Evolutionary conservation across 2,329 filamentous ascomycete species (phyloP).

Genomic region (Mycosphaerella sp.): DNA sequence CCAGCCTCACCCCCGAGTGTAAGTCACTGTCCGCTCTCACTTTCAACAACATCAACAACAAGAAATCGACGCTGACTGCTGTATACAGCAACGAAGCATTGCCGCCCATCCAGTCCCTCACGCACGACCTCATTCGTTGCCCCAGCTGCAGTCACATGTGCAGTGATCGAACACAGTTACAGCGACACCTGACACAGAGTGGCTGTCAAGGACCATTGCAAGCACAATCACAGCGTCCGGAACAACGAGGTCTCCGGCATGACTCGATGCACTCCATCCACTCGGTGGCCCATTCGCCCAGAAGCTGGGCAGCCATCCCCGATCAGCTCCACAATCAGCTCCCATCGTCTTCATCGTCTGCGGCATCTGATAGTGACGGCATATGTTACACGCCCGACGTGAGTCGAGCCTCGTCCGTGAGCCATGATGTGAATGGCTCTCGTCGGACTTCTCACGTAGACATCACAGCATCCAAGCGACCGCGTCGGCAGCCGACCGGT

Average conservation of each 20-base stretch:
- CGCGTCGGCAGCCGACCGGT: not conserved
- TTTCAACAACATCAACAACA: not conserved
- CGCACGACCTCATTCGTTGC: not conserved
- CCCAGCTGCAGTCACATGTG: not conserved
- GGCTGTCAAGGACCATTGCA: not conserved
- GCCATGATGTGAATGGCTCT: not conserved
- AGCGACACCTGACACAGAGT: not conserved
- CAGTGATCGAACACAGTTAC: not conserved
- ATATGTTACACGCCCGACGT: conserved; percentile 13
- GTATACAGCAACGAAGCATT: not conserved
- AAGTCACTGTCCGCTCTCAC: not conserved
- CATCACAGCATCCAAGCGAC: not conserved
- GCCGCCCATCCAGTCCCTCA: conserved; percentile 1
- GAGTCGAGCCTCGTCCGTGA: conserved; percentile 13
- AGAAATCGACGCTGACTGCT: not conserved
- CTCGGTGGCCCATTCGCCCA: not conserved
- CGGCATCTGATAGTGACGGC: conserved; percentile 10
- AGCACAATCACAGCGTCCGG: not conserved
- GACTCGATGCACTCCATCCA: conserved; percentile 4
- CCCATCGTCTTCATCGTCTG: conserved; percentile 7
- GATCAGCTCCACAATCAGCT: conserved; percentile 5
- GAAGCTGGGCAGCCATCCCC: not conserved
- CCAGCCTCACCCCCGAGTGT: not conserved
- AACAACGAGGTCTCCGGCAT: not conserved
- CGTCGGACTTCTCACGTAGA: conserved; percentile 1